Percentiles rank a stretch among this genome's conserved stretches.
These are phyloP conservation scores for Litchi chinensis DNA, from an alignment of 345 rosid genomes.

Conservation along the genomic window DNA sequence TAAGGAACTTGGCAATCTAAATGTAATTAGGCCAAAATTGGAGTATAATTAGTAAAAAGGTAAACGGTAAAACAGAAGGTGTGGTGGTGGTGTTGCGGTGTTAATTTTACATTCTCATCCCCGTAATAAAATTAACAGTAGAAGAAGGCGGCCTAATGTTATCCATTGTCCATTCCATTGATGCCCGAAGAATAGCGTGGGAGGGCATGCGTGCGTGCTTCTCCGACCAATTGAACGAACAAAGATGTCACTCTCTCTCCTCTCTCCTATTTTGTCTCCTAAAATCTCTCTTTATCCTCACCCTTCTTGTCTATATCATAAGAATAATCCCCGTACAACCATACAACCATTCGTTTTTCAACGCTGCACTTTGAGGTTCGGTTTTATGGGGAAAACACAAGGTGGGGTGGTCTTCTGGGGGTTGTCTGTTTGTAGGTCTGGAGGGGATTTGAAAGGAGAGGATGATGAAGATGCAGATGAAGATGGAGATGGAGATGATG, in stretches of 20 bases:
- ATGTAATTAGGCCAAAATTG: too few species aligned
- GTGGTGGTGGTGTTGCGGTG: background rate
- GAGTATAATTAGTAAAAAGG: too few species aligned
- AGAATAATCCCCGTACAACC: conserved; percentile 18
- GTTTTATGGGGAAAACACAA: conserved; percentile 39
- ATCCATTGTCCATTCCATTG: background rate
- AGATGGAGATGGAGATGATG: conserved; percentile 44
- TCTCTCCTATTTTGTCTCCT: conserved; percentile 43
- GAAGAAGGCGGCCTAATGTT: background rate
- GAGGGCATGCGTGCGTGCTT: conserved; percentile 33
- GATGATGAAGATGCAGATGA: conserved; percentile 43
- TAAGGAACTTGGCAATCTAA: too few species aligned
- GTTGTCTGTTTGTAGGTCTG: conserved; percentile 28
- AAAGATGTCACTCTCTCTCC: conserved; percentile 40
- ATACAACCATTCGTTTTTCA: conserved; percentile 23
- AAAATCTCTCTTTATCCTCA: conserved; percentile 40
- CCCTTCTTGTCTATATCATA: conserved; percentile 34
- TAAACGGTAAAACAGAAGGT: background rate
- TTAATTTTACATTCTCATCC: too few species aligned
- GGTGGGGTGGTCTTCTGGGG: conserved; percentile 30
- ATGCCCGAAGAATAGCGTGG: background rate
- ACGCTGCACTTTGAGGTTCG: conserved; percentile 21
- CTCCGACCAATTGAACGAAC: conserved; percentile 10
- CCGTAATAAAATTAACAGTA: background rate
- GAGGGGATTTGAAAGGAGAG: conserved; percentile 38